phyloP scores from a whole-genome alignment of 805 yeast genomes.

The Yamadazyma tumulicola region DNA sequence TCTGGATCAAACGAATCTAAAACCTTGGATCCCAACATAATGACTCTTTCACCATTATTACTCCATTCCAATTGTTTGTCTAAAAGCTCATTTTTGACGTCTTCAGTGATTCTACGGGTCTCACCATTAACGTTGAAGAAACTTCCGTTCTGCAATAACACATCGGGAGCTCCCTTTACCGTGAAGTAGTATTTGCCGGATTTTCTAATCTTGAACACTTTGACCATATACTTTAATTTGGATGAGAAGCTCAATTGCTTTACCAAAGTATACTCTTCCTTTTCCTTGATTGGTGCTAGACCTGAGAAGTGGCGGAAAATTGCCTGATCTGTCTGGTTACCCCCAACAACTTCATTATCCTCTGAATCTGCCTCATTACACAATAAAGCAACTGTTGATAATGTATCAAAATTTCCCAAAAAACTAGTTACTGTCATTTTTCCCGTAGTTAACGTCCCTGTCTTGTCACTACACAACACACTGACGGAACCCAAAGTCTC shows the following conservation, averaged over 20 bases:
- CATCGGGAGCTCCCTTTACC: constrained; percentile 48
- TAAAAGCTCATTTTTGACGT: constrained; percentile 15
- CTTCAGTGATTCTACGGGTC: background rate
- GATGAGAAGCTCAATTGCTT: constrained; percentile 38
- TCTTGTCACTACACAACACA: constrained; percentile 41
- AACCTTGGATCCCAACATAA: constrained; percentile 24
- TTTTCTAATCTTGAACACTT: constrained; percentile 18
- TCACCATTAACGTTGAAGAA: constrained; percentile 17
- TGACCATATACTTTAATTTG: constrained; percentile 43
- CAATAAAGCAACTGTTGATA: constrained; percentile 20
- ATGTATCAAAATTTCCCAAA: constrained; percentile 8
- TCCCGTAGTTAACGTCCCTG: constrained; percentile 50
- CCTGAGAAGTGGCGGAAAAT: constrained; percentile 20
- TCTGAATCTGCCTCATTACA: constrained; percentile 32
- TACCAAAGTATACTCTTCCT: constrained; percentile 16
- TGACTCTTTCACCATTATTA: constrained; percentile 32
- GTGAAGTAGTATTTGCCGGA: constrained; percentile 17
- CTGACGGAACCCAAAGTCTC: constrained; percentile 59
- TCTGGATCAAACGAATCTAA: constrained; percentile 15
- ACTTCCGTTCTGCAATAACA: constrained; percentile 23
- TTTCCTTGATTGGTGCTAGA: constrained; percentile 9
- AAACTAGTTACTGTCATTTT: constrained; percentile 38
- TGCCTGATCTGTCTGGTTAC: constrained; percentile 50
- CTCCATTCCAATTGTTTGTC: constrained; percentile 34
- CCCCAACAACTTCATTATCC: constrained; percentile 23